Evolutionary conservation across 2,329 filamentous ascomycete genomes (phyloP), one percentile per base, ranked within the genome.

Genomic region (Calonectria pseudoturangicola): DNA sequence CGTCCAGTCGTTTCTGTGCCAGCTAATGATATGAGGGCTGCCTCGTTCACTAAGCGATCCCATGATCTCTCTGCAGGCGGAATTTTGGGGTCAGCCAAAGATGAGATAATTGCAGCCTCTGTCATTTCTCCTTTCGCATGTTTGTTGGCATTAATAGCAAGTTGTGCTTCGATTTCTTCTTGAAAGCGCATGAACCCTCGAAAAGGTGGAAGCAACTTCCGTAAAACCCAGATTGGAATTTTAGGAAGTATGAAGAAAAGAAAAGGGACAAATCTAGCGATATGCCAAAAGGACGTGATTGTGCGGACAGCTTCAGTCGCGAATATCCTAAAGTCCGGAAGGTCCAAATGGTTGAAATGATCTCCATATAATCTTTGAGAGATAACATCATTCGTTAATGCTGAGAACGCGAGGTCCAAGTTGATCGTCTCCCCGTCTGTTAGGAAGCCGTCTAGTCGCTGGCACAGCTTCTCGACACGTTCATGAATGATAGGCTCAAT

Each of bases 1-100:
- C 63, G 54, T 15, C 45, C 48, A 7, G 63, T 66, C 4, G 63
- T 66, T 54, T 66, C 63, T 41, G 63, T 66, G 10, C 63, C 63
- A 2, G 63, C 63, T n/a, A 66, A 28, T 9, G 50, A 30, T 8
- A 66, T 54, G 15, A 50, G 30, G 1, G 48, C 28, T 25, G 30
- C 63, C 28, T 66, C 63, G 21, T 66, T 39, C 15, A 66, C 30
- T 10, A 66, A 7, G 28, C 63, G 63, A 15, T 30, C 18, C 33
- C 43, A 12, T 2, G 63, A 27, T 30, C 47, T 39, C 47, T 66
- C 63, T 1, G 33, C 47, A 30, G 47, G 63, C 21, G 63, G 63
- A 15, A 66, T 41, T 13, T 27, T 3, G 9, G 47, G 30, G 21
- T 66, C 63, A 28, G 33, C 43, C 36, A 66, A 27, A 5, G 63